Evolutionary conservation across 768 basidiomycete species (phyloP), one percentile per base, ranked within the genome.

Genomic region (Leccinellum rugosiceps): DNA sequence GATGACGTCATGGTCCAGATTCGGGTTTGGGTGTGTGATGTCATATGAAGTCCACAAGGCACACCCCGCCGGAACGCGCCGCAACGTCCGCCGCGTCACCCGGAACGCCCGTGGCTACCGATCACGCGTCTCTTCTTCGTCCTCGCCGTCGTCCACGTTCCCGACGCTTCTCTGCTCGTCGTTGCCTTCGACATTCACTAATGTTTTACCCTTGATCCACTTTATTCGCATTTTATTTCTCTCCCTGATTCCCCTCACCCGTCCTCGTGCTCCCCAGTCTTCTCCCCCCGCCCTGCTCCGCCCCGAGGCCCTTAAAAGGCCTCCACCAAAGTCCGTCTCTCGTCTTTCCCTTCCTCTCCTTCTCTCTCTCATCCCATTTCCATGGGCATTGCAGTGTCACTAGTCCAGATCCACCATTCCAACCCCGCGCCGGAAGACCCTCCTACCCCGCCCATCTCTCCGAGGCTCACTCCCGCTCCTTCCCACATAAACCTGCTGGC

Each of bases 301-400:
- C 35, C 52, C 47, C 56, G 57, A 56, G 67, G 63, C 60, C 59
- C 62, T 66, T 61, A 58, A 66, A 57, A 48, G 61, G 51, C 58
- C 57, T 60, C 62, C 38, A 17, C 52, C 53, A 59, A 63, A 72
- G 70, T 72, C 44, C 19, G 70, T 62, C 53, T 46, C 46, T 54
- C 46, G n/a, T 52, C 38, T 53, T 8, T 28, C 11, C 48, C 17
- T 59, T 38, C 60, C 26, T 47, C 41, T 25, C 47, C 23, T 21
- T 1, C 55, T 50, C 28, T 50, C 21, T 51, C 66, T 64, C 35
- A 60, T 34, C 7, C 58, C 38, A 38, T n/a, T 38, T 38, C n/a
- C 41, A 72, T 72, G 71, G 72, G 71, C 43, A 63, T 62, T 55
- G 58, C 64, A 72, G 71, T 72, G 72, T 72, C 72, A 0, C 59